Conservation (phyloP, 257 asterid genomes). For the Solanum chilense region DNA sequence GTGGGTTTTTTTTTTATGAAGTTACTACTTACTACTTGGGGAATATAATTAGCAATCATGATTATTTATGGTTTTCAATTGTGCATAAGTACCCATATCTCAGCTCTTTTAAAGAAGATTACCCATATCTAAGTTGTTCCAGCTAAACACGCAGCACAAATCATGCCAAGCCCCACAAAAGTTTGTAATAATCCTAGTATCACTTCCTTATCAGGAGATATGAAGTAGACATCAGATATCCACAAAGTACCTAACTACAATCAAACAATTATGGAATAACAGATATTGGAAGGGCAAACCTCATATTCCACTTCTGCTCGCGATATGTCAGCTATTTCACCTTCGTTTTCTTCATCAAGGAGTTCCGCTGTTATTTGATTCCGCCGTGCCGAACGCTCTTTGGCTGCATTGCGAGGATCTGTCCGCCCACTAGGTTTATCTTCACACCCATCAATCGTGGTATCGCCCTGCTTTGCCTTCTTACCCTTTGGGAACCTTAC, state of each 20-base stretch:
- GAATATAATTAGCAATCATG: not conserved
- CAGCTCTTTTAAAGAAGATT: not conserved
- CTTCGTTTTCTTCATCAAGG: slow-evolving; percentile 39
- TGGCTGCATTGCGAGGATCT: slow-evolving; percentile 58
- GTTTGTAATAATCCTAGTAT: not conserved
- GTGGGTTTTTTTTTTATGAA: not conserved
- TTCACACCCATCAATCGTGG: slow-evolving; percentile 27
- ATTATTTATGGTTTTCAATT: not conserved
- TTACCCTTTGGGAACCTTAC: slow-evolving; percentile 93
- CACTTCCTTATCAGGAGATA: not conserved
- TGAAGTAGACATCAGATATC: not conserved
- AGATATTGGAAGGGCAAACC: slow-evolving; percentile 21
- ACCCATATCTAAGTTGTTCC: not conserved
- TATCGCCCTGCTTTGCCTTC: slow-evolving; percentile 59
- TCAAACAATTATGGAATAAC: not conserved
- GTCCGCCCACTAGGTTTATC: slow-evolving; percentile 18
- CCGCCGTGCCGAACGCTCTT: slow-evolving; percentile 50
- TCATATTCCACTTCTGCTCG: slow-evolving; percentile 61
- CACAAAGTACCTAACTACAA: not conserved
- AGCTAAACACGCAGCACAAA: not conserved
- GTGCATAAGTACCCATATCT: not conserved
- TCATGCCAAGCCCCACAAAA: not conserved
- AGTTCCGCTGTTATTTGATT: slow-evolving; percentile 35
- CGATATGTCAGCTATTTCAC: slow-evolving; percentile 38
- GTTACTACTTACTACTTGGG: not conserved